Conservation (phyloP, 2,329 filamentous ascomycete species). For the Fusarium multiceps region DNA sequence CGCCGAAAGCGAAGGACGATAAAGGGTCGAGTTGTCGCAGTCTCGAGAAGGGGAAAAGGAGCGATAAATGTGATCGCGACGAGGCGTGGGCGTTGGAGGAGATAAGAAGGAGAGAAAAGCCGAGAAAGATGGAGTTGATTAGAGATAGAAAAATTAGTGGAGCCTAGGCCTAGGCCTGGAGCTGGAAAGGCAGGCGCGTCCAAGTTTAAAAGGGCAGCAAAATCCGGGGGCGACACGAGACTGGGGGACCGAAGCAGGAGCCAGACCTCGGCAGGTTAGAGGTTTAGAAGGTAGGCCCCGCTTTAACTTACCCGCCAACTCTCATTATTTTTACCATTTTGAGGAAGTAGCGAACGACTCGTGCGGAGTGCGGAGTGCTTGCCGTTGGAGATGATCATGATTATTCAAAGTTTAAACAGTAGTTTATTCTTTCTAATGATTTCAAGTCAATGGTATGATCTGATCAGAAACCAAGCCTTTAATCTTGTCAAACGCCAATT, state of each 20-base stretch:
- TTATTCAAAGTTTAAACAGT: not conserved
- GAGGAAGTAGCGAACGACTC: conserved; percentile 6
- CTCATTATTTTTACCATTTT: conserved; percentile 27
- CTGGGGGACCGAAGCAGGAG: conserved; percentile 30
- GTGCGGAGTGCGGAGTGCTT: conserved; percentile 1
- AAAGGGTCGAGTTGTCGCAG: not conserved
- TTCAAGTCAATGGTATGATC: not conserved
- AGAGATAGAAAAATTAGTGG: conserved; percentile 33
- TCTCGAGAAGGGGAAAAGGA: not conserved
- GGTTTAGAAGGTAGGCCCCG: conserved; percentile 3
- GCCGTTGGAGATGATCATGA: not conserved
- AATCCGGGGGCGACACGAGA: conserved; percentile 43
- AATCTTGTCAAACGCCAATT: not conserved
- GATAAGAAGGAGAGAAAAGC: conserved; percentile 18
- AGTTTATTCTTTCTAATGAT: not conserved
- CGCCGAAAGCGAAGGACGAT: conserved; percentile 4
- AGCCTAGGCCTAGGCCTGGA: conserved; percentile 11
- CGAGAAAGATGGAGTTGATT: conserved; percentile 35
- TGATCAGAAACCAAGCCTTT: not conserved
- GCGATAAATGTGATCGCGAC: conserved; percentile 6
- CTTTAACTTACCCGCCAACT: conserved; percentile 1
- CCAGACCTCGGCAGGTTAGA: conserved; percentile 42
- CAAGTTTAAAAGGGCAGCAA: conserved; percentile 41
- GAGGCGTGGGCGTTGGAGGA: conserved; percentile 11
- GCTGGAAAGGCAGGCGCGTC: conserved; percentile 9